Percentiles rank a stretch among this genome's conserved stretches.
Conservation (phyloP, 1,284 basidiomycete genomes). For the Pseudozyma hubeiensis region DNA sequence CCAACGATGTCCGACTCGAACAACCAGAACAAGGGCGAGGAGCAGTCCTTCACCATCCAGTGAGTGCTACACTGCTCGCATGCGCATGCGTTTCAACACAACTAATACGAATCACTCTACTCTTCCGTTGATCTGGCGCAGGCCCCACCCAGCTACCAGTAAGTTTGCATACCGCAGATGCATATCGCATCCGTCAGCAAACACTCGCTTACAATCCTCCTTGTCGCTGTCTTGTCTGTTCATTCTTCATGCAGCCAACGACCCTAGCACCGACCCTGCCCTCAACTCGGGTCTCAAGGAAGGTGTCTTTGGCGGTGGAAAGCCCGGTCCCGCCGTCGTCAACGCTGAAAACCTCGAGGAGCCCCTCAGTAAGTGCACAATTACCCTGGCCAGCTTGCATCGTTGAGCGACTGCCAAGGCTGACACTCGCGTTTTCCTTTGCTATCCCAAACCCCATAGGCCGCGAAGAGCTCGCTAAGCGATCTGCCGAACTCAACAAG, state of each 20-base stretch:
- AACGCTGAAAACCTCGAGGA: conserved; percentile 42
- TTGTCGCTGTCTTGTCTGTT: background rate
- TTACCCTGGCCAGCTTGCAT: too few relatives aligned
- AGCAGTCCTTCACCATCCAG: conserved; percentile 58
- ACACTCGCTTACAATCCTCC: conserved; percentile 2
- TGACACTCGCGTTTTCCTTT: background rate
- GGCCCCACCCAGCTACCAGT: conserved; percentile 57
- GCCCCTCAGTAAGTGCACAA: conserved; percentile 36
- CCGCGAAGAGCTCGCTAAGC: conserved; percentile 53
- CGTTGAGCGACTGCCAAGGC: background rate
- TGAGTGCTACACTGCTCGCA: conserved; percentile 10
- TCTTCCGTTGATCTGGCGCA: background rate
- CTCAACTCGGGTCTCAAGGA: conserved; percentile 39
- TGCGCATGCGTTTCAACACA: too few relatives aligned
- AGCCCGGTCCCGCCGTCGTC: conserved; percentile 45
- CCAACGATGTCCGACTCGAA: conserved; percentile 46
- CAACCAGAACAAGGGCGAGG: conserved; percentile 48
- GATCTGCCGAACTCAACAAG: conserved; percentile 60
- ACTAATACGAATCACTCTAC: conserved; percentile 6
- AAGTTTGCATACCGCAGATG: conserved; percentile 13
- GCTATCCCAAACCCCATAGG: conserved; percentile 5
- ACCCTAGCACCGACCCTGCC: conserved; percentile 52
- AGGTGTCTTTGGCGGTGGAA: conserved; percentile 31
- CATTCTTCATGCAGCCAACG: conserved; percentile 31
- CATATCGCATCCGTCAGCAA: background rate